Conservation (phyloP, 331 rosid genomes). For the Stylosanthes scabra region DNA sequence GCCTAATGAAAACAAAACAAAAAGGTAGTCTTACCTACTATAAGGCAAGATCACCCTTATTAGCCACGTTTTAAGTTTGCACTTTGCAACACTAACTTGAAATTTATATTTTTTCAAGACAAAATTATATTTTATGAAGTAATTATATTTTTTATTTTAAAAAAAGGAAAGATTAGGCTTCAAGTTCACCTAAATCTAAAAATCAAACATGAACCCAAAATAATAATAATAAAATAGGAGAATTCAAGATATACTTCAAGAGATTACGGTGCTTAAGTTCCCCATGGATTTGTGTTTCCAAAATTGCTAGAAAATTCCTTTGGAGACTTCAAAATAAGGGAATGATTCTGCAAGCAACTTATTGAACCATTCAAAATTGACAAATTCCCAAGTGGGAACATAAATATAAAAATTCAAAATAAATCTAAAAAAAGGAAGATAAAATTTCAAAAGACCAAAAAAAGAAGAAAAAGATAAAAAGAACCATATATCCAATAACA, state of each 20-base stretch:
- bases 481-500: constrained; percentile 17
- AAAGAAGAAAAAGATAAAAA: neutral
- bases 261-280: neutral
- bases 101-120: too few relatives aligned
- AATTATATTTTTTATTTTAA: too few relatives aligned
- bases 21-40: neutral
- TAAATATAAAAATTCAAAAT: neutral
- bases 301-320: neutral
- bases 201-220: too few relatives aligned
- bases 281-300: too few relatives aligned
- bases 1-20: neutral
- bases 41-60: neutral
- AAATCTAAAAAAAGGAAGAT: too few relatives aligned
- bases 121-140: too few relatives aligned
- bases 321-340: constrained; percentile 1
- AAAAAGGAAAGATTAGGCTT: too few relatives aligned
- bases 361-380: constrained; percentile 34
- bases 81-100: too few relatives aligned
- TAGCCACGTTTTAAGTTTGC: too few relatives aligned
- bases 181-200: too few relatives aligned
- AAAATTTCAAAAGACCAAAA: neutral
- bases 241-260: too few relatives aligned
- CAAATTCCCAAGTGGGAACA: neutral
- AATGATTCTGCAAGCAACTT: constrained; percentile 17
- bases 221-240: too few relatives aligned